A percentile compares a stretch with the other conserved stretches of the same genome.
phyloP scores from a whole-genome alignment of 2,329 filamentous ascomycete species.

The Knufia petricola region DNA sequence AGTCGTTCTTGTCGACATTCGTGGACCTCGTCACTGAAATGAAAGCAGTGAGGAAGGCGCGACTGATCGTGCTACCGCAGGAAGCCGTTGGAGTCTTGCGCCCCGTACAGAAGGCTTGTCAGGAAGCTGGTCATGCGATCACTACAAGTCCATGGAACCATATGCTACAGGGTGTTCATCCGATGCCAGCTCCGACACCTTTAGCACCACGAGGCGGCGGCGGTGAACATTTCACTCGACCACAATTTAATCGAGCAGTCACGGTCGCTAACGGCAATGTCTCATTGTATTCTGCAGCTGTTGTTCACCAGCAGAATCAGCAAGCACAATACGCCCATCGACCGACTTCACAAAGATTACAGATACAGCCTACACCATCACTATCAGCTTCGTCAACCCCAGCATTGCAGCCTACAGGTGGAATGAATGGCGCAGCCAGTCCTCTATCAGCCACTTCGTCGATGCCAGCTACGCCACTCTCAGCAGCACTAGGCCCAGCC shows the following conservation, averaged over 20 bases:
- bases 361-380: slow-evolving; percentile 26
- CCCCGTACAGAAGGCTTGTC: slow-evolving; percentile 72
- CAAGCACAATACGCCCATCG: slow-evolving; percentile 24
- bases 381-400: slow-evolving; percentile 22
- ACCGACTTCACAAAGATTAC: background rate
- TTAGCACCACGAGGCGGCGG: slow-evolving; percentile 9
- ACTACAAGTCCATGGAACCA: slow-evolving; percentile 55
- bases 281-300: slow-evolving; percentile 9
- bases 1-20: slow-evolving; percentile 43
- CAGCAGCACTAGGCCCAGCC: slow-evolving; percentile 78
- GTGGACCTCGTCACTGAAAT: slow-evolving; percentile 39
- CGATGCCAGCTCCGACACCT: slow-evolving; percentile 20
- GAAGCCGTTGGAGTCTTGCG: slow-evolving; percentile 67
- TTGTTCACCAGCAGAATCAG: slow-evolving; percentile 24
- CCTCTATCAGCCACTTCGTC: slow-evolving; percentile 41
- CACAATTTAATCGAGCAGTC: slow-evolving; percentile 3
- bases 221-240: background rate
- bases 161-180: slow-evolving; percentile 36
- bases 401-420: background rate
- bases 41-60: slow-evolving; percentile 37
- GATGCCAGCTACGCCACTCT: slow-evolving; percentile 77
- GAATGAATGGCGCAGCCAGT: slow-evolving; percentile 13
- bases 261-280: slow-evolving; percentile 11
- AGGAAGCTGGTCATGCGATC: slow-evolving; percentile 68
- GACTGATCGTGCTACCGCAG: slow-evolving; percentile 38